Conservation (phyloP, 1,139 yeast genomes). For the Protomyces inouyei region DNA sequence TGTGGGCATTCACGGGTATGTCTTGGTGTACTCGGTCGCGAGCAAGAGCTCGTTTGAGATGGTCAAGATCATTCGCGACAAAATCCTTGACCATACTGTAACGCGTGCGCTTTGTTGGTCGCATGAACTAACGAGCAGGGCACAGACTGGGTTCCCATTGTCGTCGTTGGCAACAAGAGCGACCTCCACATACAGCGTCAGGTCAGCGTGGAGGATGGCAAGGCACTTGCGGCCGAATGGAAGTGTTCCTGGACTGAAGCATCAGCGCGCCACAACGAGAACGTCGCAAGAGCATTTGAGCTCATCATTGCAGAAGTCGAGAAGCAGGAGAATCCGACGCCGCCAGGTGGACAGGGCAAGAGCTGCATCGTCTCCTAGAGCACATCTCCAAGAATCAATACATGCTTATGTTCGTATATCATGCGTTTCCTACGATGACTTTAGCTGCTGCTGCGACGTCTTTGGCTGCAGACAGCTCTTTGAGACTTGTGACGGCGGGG, state of each 20-base stretch:
- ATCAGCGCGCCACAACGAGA: conserved; percentile 68
- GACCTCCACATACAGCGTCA: conserved; percentile 49
- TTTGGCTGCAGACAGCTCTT: conserved; percentile 4
- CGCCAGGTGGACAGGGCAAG: conserved; percentile 25
- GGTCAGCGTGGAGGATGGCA: conserved; percentile 62
- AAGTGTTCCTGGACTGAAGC: conserved; percentile 71
- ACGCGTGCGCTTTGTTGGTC: conserved; percentile 12
- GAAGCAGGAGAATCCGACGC: conserved; percentile 48
- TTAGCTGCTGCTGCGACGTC: conserved; percentile 5
- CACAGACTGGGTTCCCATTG: conserved; percentile 67
- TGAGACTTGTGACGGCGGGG: not conserved
- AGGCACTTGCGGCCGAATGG: conserved; percentile 56
- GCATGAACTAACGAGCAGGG: conserved; percentile 42
- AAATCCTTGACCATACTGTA: conserved; percentile 62
- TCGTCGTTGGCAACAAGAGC: conserved; percentile 77
- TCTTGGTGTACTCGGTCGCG: conserved; percentile 76
- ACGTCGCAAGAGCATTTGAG: conserved; percentile 61
- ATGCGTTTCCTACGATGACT: not conserved
- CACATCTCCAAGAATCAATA: not conserved
- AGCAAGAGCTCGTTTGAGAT: conserved; percentile 75
- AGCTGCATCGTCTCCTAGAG: conserved; percentile 16
- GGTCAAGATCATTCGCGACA: conserved; percentile 72
- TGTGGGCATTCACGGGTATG: conserved; percentile 80
- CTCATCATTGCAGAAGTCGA: conserved; percentile 68
- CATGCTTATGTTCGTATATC: not conserved